phyloP scores from a whole-genome alignment of 441 rosid species.

The Rhodomyrtus psidioides region DNA sequence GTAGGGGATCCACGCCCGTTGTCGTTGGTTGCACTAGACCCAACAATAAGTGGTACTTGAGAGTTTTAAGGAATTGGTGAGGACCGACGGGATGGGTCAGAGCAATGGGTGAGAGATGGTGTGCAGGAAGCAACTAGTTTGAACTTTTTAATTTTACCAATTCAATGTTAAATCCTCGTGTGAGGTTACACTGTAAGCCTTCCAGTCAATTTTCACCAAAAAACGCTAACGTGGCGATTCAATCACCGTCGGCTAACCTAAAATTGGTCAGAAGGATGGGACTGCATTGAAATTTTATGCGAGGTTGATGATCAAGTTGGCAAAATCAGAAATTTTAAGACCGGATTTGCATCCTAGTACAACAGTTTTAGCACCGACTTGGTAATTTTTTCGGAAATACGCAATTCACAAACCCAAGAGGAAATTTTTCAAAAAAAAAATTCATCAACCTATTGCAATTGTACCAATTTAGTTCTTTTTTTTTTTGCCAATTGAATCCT shows the following conservation, averaged over 20 bases:
- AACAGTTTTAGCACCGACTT: background rate
- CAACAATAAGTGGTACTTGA: background rate
- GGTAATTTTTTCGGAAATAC: background rate
- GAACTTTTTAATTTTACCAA: background rate
- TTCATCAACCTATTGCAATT: no score
- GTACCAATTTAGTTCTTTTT: no score
- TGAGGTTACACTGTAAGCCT: fast-evolving
- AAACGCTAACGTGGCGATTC: fast-evolving
- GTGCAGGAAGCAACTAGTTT: background rate
- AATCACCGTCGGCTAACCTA: no score
- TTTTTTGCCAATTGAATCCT: no score
- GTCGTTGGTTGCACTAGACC: background rate
- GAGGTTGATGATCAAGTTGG: fast-evolving
- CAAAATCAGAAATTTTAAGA: fast-evolving
- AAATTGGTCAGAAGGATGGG: fast-evolving
- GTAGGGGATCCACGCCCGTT: no score
- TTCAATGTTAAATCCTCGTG: fast-evolving
- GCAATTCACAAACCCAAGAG: no score
- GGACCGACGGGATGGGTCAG: background rate
- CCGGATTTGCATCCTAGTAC: fast-evolving
- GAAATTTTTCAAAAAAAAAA: no score
- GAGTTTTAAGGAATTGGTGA: background rate
- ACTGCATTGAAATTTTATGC: fast-evolving
- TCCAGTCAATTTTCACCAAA: background rate
- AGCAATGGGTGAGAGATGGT: background rate